Percentiles rank a stretch among this genome's conserved stretches.
Evolutionary conservation across 345 rosid genomes (phyloP).

Genomic region (Mercurialis annua): DNA sequence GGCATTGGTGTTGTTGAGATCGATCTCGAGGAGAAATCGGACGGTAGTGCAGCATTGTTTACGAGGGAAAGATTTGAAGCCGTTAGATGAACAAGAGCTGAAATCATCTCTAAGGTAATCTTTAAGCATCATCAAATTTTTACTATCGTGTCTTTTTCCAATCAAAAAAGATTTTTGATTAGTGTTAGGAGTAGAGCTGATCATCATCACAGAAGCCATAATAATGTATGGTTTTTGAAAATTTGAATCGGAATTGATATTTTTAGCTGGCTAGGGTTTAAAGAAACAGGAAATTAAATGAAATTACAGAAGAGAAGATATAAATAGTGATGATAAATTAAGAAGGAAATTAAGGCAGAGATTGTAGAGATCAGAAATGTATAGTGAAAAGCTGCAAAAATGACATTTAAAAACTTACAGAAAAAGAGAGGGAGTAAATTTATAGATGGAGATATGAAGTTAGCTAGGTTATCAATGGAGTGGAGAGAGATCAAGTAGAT

Average conservation of each 20-base stretch:
- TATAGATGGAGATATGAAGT: not conserved
- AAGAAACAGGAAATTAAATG: no score
- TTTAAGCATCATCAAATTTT: conserved; percentile 67
- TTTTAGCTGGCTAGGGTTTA: no score
- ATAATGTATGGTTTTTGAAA: not conserved
- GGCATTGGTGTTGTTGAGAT: conserved; percentile 35
- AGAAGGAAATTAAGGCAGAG: not conserved
- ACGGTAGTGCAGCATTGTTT: conserved; percentile 59
- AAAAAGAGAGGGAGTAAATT: not conserved
- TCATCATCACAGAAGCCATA: conserved; percentile 19
- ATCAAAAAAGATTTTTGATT: conserved; percentile 18
- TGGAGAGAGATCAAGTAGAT: not conserved
- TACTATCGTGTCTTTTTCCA: conserved; percentile 32
- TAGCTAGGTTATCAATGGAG: no score
- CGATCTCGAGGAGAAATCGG: conserved; percentile 63
- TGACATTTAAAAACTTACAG: not conserved
- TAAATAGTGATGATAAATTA: not conserved
- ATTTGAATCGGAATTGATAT: no score
- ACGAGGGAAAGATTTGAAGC: conserved; percentile 86
- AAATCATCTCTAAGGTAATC: conserved; percentile 74
- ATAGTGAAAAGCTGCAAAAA: not conserved
- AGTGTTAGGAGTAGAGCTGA: not conserved
- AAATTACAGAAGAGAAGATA: no score
- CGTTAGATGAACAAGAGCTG: conserved; percentile 84
- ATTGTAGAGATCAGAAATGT: not conserved